Conservation (phyloP, 495 filamentous ascomycete genomes). For the Entonaema liquescens region DNA sequence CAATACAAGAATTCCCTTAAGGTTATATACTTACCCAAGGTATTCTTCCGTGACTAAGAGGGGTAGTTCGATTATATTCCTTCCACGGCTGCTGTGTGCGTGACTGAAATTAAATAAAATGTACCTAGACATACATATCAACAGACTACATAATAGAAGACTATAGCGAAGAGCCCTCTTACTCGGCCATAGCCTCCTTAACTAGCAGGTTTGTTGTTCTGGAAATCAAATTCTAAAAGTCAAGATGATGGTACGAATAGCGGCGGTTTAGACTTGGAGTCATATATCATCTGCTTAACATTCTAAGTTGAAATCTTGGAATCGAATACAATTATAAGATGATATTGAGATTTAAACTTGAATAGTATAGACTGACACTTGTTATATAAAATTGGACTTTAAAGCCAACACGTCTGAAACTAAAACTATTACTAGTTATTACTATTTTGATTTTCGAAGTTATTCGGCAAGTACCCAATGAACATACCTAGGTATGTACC, state of each 20-base stretch:
- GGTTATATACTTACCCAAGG: neutral
- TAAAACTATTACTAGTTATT: too few species aligned
- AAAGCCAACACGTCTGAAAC: too few species aligned
- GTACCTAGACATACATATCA: neutral
- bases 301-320: too few species aligned
- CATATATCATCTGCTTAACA: too few species aligned
- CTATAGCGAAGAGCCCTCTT: neutral
- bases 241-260: neutral
- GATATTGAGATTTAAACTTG: too few species aligned
- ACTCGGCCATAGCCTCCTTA: neutral
- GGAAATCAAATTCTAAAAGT: neutral
- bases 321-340: too few species aligned
- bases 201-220: neutral
- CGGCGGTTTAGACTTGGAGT: neutral
- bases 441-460: too few species aligned
- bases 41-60: neutral
- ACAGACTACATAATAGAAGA: neutral
- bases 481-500: too few species aligned
- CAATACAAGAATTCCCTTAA: neutral
- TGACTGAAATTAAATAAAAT: neutral
- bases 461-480: too few species aligned
- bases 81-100: neutral
- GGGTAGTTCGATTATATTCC: neutral
- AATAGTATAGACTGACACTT: too few species aligned
- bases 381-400: too few species aligned